These are phyloP conservation scores for Phytopythium litorale DNA, from an alignment of 352 stramenopile genomes.

Conservation along the genomic window DNA sequence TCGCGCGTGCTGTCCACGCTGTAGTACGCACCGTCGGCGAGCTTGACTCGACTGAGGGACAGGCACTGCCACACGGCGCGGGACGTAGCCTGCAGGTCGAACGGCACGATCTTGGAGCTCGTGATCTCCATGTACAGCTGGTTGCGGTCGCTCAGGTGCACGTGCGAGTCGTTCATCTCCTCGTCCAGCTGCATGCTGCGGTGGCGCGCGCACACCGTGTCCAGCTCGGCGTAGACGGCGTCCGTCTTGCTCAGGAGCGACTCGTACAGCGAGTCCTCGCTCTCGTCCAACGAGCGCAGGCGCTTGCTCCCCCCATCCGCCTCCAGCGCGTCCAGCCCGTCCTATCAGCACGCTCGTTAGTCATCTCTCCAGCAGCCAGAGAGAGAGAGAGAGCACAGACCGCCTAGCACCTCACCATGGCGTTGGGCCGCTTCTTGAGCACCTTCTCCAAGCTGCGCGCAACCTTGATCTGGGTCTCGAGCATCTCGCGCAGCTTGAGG, in stretches of 20 bases:
- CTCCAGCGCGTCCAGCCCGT: constrained; percentile 4
- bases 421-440: constrained; percentile 24
- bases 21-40: constrained; percentile 37
- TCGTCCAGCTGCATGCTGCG: constrained; percentile 20
- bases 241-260: constrained; percentile 20
- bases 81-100: constrained; percentile 30
- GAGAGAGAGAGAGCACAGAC: too few relatives aligned
- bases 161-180: constrained; percentile 26
- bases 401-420: neutral
- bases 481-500: constrained; percentile 17
- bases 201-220: constrained; percentile 21
- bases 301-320: constrained; percentile 2
- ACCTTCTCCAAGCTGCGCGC: constrained; percentile 42
- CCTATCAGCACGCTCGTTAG: neutral
- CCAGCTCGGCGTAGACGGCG: constrained; percentile 26
- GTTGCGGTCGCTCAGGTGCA: constrained; percentile 20
- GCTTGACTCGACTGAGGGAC: constrained; percentile 25
- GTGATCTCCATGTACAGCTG: constrained; percentile 32
- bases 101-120: constrained; percentile 40
- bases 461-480: constrained; percentile 43
- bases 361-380: neutral
- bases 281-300: constrained; percentile 1
- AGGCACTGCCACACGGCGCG: constrained; percentile 35
- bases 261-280: constrained; percentile 22
- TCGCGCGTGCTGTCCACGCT: constrained; percentile 20